phyloP scores from a whole-genome alignment of 768 basidiomycete genomes.

The Rhizopogon sp. region DNA sequence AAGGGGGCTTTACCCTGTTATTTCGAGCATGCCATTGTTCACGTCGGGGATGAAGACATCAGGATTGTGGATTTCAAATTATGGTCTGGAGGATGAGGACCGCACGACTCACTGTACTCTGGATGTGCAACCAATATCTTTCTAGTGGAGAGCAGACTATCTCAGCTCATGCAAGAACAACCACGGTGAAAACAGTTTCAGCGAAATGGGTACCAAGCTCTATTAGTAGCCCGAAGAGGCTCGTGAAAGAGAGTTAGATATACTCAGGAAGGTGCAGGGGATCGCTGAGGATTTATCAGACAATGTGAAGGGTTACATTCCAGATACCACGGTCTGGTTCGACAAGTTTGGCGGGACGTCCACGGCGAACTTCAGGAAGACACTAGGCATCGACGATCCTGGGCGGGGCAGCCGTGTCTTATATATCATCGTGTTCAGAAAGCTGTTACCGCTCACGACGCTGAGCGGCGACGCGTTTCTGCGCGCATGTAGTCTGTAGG shows the following conservation, averaged over 20 bases:
- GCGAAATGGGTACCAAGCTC: not conserved
- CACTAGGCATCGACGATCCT: not conserved
- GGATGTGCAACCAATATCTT: constrained; percentile 8
- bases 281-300: not conserved
- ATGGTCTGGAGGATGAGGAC: not conserved
- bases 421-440: not conserved
- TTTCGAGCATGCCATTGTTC: not conserved
- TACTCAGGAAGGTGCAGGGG: not conserved
- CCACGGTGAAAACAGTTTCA: not conserved
- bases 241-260: not conserved
- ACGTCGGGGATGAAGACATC: not conserved
- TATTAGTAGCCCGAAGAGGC: not conserved
- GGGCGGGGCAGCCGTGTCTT: not conserved
- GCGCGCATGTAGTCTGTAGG: not conserved
- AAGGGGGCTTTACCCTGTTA: constrained; percentile 8
- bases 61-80: not conserved
- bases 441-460: not conserved
- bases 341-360: not conserved
- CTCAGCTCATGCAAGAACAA: not conserved
- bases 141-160: not conserved
- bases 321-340: not conserved
- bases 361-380: not conserved
- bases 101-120: constrained; percentile 4
- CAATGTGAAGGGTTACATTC: not conserved
- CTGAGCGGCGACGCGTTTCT: not conserved